phyloP scores from a whole-genome alignment of 2,329 filamentous ascomycete genomes.

The Uncinocarpus reesii region DNA sequence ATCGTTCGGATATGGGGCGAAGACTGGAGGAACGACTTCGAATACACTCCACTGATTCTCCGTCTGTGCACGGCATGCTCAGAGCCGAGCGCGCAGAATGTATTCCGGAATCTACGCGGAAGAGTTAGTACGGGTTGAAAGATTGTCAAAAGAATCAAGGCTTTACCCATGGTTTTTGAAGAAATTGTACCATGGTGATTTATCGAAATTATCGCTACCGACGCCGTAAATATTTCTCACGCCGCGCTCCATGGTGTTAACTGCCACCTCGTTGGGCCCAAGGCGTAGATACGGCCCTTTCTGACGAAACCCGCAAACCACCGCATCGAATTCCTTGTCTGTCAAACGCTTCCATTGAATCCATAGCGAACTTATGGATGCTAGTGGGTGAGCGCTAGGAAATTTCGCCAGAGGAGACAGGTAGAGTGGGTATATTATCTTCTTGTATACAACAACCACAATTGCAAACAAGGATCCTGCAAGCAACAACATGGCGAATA shows the following conservation, averaged over 20 bases:
- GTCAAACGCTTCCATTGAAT: slow-evolving; percentile 13
- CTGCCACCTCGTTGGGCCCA: slow-evolving; percentile 10
- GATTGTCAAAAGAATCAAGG: neutral
- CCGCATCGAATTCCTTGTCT: slow-evolving; percentile 9
- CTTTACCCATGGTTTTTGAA: slow-evolving; percentile 10
- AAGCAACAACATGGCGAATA: slow-evolving; percentile 3
- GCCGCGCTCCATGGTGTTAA: slow-evolving; percentile 11
- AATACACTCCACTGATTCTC: slow-evolving; percentile 64
- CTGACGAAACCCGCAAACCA: slow-evolving; percentile 6
- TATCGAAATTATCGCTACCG: slow-evolving; percentile 55
- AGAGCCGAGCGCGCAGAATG: slow-evolving; percentile 7
- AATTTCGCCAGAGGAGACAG: slow-evolving; percentile 12
- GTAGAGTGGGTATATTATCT: slow-evolving; percentile 6
- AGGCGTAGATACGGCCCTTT: slow-evolving; percentile 13
- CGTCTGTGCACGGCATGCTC: slow-evolving; percentile 57
- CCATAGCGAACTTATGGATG: slow-evolving; percentile 11
- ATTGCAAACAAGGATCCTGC: neutral
- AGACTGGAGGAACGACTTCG: slow-evolving; percentile 56
- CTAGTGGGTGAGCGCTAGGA: slow-evolving; percentile 9
- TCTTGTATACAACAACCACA: slow-evolving; percentile 4
- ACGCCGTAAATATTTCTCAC: slow-evolving; percentile 10
- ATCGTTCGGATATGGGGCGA: slow-evolving; percentile 47
- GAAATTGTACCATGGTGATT: slow-evolving; percentile 45
- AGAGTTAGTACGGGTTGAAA: neutral
- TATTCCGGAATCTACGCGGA: slow-evolving; percentile 6